phyloP scores from a whole-genome alignment of 1,284 basidiomycete genomes.

The Megacollybia platyphylla region DNA sequence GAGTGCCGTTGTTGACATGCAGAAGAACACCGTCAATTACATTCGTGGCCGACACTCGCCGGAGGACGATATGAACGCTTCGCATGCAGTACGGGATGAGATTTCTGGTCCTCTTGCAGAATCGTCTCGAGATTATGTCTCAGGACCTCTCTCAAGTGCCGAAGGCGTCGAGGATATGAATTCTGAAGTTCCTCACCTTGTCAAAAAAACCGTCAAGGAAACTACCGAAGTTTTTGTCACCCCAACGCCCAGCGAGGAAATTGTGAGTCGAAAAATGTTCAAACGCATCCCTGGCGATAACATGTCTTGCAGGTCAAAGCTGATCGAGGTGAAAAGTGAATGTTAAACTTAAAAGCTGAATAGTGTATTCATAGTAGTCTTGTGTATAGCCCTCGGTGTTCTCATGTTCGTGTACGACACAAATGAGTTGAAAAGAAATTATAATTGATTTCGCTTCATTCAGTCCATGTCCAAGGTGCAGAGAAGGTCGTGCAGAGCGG shows the following conservation, averaged over 20 bases:
- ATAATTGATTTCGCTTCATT: background rate
- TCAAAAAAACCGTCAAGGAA: constrained; percentile 10
- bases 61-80: constrained; percentile 19
- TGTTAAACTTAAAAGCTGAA: background rate
- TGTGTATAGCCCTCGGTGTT: background rate
- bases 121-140: constrained; percentile 10
- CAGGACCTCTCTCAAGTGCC: constrained; percentile 22
- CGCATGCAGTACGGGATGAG: constrained; percentile 21
- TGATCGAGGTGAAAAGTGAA: constrained; percentile 14
- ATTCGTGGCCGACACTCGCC: constrained; percentile 19
- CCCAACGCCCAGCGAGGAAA: constrained; percentile 13
- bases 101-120: constrained; percentile 8
- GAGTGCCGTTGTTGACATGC: constrained; percentile 15
- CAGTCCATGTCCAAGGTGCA: background rate
- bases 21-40: constrained; percentile 24
- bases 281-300: background rate
- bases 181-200: constrained; percentile 5
- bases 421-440: background rate
- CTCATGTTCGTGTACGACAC: background rate
- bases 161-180: constrained; percentile 16
- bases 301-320: constrained; percentile 13
- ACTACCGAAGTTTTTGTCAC: constrained; percentile 10
- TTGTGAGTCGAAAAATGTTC: constrained; percentile 8
- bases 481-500: background rate
- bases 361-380: background rate